phyloP scores from a whole-genome alignment of 2,329 filamentous ascomycete genomes.

The Epicoccum sorghinum region DNA sequence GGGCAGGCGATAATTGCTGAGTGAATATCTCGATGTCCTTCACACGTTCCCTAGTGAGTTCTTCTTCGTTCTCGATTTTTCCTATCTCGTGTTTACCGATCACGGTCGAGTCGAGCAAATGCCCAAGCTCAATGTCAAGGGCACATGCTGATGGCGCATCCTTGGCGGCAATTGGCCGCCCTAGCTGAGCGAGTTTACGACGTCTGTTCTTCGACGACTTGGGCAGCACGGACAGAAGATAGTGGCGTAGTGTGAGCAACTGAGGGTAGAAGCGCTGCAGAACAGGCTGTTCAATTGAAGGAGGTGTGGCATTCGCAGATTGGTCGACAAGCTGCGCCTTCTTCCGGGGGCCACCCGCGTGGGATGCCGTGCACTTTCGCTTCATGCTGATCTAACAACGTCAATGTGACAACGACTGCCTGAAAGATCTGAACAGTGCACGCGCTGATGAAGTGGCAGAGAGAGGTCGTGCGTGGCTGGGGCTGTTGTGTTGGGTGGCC shows the following conservation, averaged over 20 bases:
- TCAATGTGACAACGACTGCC: slow-evolving; percentile 2
- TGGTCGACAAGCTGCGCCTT: slow-evolving; percentile 32
- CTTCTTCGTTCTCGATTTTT: slow-evolving; percentile 54
- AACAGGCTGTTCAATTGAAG: slow-evolving; percentile 62
- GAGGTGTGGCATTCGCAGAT: slow-evolving; percentile 42
- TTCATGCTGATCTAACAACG: slow-evolving; percentile 32
- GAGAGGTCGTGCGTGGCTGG: slow-evolving; percentile 4
- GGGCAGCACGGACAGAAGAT: slow-evolving; percentile 71
- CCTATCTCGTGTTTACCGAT: slow-evolving; percentile 61
- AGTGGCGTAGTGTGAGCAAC: slow-evolving; percentile 71
- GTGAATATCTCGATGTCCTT: slow-evolving; percentile 54
- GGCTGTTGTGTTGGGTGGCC: slow-evolving; percentile 10
- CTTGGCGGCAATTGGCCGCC: slow-evolving; percentile 18
- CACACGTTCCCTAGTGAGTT: slow-evolving; percentile 44
- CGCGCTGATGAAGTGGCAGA: slow-evolving; percentile 9
- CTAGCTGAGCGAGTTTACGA: slow-evolving; percentile 52
- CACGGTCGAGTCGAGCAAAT: slow-evolving; percentile 71
- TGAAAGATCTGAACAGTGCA: neutral
- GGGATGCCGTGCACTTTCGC: slow-evolving; percentile 34
- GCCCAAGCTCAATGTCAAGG: slow-evolving; percentile 51
- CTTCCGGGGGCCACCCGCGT: slow-evolving; percentile 31
- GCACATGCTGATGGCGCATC: slow-evolving; percentile 48
- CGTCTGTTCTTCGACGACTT: slow-evolving; percentile 64
- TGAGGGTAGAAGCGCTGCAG: slow-evolving; percentile 71
- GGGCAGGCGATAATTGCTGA: slow-evolving; percentile 49